phyloP scores from a whole-genome alignment of 352 stramenopile genomes.

The Globisporangium echinulatum region DNA sequence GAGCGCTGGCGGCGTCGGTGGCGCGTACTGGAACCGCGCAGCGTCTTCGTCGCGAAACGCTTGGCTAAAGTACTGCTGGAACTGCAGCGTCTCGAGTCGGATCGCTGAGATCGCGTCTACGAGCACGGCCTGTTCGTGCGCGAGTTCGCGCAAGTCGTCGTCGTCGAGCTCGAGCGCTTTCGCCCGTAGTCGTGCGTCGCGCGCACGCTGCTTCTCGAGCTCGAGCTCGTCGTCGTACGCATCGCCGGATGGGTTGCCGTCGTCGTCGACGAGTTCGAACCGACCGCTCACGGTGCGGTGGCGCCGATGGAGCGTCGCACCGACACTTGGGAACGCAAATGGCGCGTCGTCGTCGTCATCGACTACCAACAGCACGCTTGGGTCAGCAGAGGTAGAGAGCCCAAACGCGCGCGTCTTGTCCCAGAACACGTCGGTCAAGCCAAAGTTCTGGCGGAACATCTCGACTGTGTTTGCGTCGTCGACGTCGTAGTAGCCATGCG shows the following conservation, averaged over 20 bases:
- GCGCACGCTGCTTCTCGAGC: constrained; percentile 37
- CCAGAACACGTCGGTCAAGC: constrained; percentile 61
- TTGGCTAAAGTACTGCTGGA: constrained; percentile 51
- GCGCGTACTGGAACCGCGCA: constrained; percentile 13
- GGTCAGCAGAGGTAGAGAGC: constrained; percentile 16
- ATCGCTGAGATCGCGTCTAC: constrained; percentile 55
- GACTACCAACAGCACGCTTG: constrained; percentile 15
- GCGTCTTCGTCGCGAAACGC: constrained; percentile 47
- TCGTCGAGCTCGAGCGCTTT: constrained; percentile 58
- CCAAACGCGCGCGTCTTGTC: constrained; percentile 5
- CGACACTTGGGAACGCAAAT: constrained; percentile 3
- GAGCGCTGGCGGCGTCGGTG: constrained; percentile 12
- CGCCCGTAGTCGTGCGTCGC: constrained; percentile 39
- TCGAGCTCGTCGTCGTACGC: constrained; percentile 11
- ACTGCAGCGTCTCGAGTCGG: constrained; percentile 49
- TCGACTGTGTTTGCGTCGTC: constrained; percentile 74
- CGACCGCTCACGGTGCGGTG: constrained; percentile 18
- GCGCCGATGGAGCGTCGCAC: constrained; percentile 9
- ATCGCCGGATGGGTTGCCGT: constrained; percentile 61
- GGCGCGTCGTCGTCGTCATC: constrained; percentile 2
- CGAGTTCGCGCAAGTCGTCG: constrained; percentile 55
- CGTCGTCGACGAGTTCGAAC: constrained; percentile 57
- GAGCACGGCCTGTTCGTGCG: constrained; percentile 39
- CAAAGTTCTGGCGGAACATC: constrained; percentile 75
- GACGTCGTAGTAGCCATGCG: constrained; percentile 78